These are phyloP conservation scores for Claviceps quebecensis DNA, from an alignment of 2,329 filamentous ascomycete species.

Conservation along the genomic window DNA sequence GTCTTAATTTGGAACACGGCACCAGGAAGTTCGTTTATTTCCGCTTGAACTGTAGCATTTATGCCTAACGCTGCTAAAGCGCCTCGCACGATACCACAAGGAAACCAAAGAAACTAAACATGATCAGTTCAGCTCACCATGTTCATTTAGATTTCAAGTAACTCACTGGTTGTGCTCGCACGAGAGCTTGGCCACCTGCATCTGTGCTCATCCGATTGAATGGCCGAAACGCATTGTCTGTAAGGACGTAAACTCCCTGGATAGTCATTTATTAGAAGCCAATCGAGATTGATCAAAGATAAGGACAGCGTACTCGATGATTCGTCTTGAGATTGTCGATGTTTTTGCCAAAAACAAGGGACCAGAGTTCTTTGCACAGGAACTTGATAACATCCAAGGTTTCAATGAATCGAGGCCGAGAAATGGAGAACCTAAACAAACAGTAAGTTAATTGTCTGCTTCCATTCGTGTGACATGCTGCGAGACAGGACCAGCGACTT, in stretches of 20 bases:
- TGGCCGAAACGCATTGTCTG: conserved; percentile 81
- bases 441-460: neutral
- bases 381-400: conserved; percentile 97
- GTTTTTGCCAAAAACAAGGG: conserved; percentile 85
- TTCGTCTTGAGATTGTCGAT: conserved; percentile 99
- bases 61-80: conserved; percentile 89
- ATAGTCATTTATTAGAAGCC: neutral
- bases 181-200: conserved; percentile 55
- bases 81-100: conserved; percentile 81
- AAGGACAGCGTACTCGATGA: conserved; percentile 50
- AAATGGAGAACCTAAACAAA: conserved; percentile 54
- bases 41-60: conserved; percentile 79
- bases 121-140: neutral
- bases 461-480: neutral
- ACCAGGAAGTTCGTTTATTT: conserved; percentile 70
- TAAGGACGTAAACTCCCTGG: conserved; percentile 87
- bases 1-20: conserved; percentile 97
- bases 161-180: conserved; percentile 65
- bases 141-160: conserved; percentile 1
- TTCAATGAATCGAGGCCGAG: conserved; percentile 78
- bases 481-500: conserved; percentile 14
- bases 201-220: conserved; percentile 83
- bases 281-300: neutral
- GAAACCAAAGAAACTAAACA: conserved; percentile 81
- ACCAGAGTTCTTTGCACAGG: conserved; percentile 96